These are phyloP conservation scores for Wickerhamiella bombiphila DNA, from an alignment of 805 yeast species.

Conservation along the genomic window DNA sequence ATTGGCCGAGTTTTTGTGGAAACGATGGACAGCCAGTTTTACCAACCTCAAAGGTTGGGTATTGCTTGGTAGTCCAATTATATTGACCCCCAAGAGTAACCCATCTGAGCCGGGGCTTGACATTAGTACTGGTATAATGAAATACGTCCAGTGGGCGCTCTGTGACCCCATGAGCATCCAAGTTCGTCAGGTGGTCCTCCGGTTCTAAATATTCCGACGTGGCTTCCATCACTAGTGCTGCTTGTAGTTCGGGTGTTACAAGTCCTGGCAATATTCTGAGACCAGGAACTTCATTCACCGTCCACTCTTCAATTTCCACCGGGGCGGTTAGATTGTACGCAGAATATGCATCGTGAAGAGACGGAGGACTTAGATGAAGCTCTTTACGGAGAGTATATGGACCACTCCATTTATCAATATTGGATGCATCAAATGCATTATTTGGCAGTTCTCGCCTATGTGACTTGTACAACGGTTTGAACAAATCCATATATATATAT, in stretches of 20 bases:
- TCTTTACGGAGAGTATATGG: constrained; percentile 3
- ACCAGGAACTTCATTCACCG: constrained; percentile 24
- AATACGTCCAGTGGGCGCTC: constrained; percentile 24
- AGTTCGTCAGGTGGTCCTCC: constrained; percentile 24
- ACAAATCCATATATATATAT: no score
- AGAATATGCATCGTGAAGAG: constrained; percentile 3
- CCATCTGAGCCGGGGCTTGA: constrained; percentile 27
- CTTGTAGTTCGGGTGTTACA: constrained; percentile 20
- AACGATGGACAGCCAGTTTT: constrained; percentile 22
- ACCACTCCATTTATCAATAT: not conserved
- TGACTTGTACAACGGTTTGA: constrained; percentile 19
- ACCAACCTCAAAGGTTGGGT: constrained; percentile 26
- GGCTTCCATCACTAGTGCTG: constrained; percentile 19
- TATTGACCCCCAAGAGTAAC: constrained; percentile 34
- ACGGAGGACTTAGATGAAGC: not conserved
- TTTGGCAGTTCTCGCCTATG: constrained; percentile 11
- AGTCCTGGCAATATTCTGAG: constrained; percentile 19
- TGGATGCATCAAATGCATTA: constrained; percentile 12
- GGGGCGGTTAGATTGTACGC: constrained; percentile 5
- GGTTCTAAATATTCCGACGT: constrained; percentile 23
- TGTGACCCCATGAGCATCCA: constrained; percentile 23
- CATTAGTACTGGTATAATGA: constrained; percentile 2
- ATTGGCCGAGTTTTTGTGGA: constrained; percentile 19
- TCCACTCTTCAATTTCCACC: constrained; percentile 7
- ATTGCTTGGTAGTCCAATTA: constrained; percentile 30